Base-by-base conservation (phyloP, 2,329 filamentous ascomycete species). In the Pseudogymnoascus pannorum region DNA sequence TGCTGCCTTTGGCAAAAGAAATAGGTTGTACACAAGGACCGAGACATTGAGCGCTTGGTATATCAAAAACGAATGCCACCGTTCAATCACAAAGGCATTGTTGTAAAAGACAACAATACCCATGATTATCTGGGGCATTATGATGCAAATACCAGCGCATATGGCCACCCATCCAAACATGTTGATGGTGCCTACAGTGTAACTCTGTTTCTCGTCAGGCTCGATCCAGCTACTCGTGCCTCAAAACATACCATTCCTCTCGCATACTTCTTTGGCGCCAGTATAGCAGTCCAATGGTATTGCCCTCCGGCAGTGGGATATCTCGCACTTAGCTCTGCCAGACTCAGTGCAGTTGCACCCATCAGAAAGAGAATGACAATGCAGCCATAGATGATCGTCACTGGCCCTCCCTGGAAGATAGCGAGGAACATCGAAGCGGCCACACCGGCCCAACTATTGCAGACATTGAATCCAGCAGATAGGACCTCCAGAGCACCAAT, bases 271-370 rank as follows among this genome's bases (percentile, higher is more conserved):
- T 71, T 71, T 0, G 80, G 78, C 1, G 77, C 78, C 64, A 83
- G 77, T 65, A 82, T 78, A 0, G 77, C 80, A 0, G 82, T 79
- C 81, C 81, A 84, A 66, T 83, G 80, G 64, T 84, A 85, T 68
- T 85, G 80, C 7, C 82, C 82, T 40, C 81, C 82, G 0, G 79
- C 73, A 5, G 36, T 60, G 29, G 61, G 61, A 57, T 61, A 57
- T 16, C 44, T 29, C 4, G 29, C 44, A 31, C 48, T 54, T 26
- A 54, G 26, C 26, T 54, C 48, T 5, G 48, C 48, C 48, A 54
- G 26, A 14, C 48, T 54, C 26, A 54, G 14, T 6, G 48, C 48
- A 9, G 48, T 54, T 5, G 48, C 26, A 16, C 48, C 48, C 48
- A 54, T 54, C 26, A 54, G 26, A 31, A 54, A 54, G n/a, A 54